Evolutionary conservation across 1,284 basidiomycete species (phyloP), one percentile per base, ranked within the genome.

Genomic region (Leccinum huronense): DNA sequence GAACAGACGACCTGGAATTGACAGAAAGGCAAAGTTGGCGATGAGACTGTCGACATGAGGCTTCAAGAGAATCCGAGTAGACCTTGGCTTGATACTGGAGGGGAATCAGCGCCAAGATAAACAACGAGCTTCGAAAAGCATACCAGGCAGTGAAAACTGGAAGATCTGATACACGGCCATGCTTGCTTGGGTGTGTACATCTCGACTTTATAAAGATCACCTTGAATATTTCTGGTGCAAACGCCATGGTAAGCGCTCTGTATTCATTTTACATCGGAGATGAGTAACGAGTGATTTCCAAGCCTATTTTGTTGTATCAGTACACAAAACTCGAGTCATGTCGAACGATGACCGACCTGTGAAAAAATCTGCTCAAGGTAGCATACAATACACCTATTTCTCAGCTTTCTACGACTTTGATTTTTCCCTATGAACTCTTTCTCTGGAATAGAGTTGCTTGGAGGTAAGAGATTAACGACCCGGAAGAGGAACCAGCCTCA

Each of bases 341-440:
- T 16, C 45, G 42, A 23, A 55, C 6, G 16, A n/a, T 19, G 64
- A 4, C 77, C 5, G 62, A 88, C 85, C 89, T 81, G 71, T 90
- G 89, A 81, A 93, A 93, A 23, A 93, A 78, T 31, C 88, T 80
- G 19, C 89, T 88, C 9, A 94, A 79, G 51, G 86, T 86, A 38
- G 83, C 85, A 23, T 23, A 23, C 23, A 23, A 74, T 89, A 94
- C 2, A 93, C 90, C 93, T 93, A 94, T 73, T 95, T 95, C 78
- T 95, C 95, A 5, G 89, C 85, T 72, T 89, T 90, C 88, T 90
- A 93, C 93, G 93, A 95, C 68, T 92, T 89, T 62, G 81, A 86
- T 58, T 81, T 80, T 76, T 95, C 91, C 48, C 89, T 80, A 23
- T 23, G 23, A 23, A 23, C 34, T 91, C 89, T 4, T 91, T 85